These are phyloP conservation scores for Mortierella sp. DNA, from an alignment of 371 early-diverging fungal species.

Conservation along the genomic window DNA sequence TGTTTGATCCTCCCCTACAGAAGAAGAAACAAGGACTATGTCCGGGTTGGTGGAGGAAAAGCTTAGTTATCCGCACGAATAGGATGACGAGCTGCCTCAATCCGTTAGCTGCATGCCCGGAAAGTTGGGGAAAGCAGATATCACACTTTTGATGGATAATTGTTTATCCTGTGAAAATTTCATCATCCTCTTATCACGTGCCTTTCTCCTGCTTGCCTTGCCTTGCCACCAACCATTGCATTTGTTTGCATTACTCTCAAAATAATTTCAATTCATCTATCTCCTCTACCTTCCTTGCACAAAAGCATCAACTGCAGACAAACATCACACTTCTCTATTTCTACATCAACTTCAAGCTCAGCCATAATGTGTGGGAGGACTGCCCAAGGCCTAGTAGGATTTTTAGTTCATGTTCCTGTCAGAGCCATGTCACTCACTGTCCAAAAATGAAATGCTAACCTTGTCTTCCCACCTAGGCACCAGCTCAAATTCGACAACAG, in stretches of 20 bases:
- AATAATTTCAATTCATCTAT: neutral
- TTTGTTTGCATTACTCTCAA: neutral
- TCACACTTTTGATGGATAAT: neutral
- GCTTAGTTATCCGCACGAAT: slow-evolving; percentile 4
- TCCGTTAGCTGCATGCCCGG: too few relatives aligned
- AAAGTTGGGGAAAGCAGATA: neutral
- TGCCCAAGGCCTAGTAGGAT: slow-evolving; percentile 48
- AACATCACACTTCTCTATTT: neutral
- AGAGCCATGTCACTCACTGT: neutral
- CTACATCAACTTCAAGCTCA: neutral
- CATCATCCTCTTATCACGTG: neutral
- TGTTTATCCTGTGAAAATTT: slow-evolving; percentile 1
- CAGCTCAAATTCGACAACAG: slow-evolving; percentile 51
- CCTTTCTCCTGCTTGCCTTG: neutral
- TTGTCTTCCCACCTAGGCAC: slow-evolving; percentile 29
- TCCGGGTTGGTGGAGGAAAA: neutral
- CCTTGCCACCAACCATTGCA: neutral
- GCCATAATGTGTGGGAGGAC: slow-evolving; percentile 51
- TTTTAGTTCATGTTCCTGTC: neutral
- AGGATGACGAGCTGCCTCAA: neutral
- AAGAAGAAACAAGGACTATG: neutral
- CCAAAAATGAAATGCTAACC: neutral
- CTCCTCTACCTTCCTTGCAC: neutral
- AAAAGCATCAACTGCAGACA: neutral
- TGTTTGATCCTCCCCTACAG: too few relatives aligned